These are phyloP conservation scores for Allium fistulosum DNA, from an alignment of 106 monocot species.

Conservation along the genomic window DNA sequence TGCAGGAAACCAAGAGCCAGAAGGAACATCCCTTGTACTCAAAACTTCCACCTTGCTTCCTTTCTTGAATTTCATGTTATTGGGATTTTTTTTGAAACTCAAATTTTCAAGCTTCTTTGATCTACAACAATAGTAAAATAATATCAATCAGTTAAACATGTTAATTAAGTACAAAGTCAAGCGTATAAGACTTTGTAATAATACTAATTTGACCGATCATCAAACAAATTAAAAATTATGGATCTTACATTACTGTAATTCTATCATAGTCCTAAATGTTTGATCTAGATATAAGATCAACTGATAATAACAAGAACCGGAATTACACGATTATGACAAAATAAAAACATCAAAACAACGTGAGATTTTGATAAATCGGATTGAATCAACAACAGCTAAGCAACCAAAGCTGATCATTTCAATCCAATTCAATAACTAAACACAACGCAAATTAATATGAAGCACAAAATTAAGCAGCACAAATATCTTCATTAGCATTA, in stretches of 20 bases:
- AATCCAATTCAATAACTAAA: not conserved
- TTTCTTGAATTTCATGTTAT: constrained; percentile 32
- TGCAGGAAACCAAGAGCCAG: constrained; percentile 35
- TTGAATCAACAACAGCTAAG: not conserved
- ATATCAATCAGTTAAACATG: not conserved
- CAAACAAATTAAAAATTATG: not conserved
- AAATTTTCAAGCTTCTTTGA: not conserved
- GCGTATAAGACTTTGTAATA: not conserved
- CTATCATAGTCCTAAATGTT: no score
- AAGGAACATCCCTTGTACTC: constrained; percentile 13
- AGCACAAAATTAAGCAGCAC: not conserved
- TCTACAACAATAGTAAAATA: not conserved
- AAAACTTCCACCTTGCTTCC: constrained; percentile 38
- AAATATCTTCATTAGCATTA: not conserved
- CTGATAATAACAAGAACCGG: no score
- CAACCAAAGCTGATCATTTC: not conserved
- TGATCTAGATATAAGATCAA: no score
- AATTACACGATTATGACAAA: not conserved
- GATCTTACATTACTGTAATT: not conserved
- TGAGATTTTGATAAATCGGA: not conserved
- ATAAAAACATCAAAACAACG: not conserved
- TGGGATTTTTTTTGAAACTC: not conserved
- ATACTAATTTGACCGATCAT: not conserved
- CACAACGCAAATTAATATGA: not conserved
- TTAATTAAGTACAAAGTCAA: not conserved